Evolutionary conservation across 1,284 basidiomycete species (phyloP).

Genomic region (Rhodotorula sp.): DNA sequence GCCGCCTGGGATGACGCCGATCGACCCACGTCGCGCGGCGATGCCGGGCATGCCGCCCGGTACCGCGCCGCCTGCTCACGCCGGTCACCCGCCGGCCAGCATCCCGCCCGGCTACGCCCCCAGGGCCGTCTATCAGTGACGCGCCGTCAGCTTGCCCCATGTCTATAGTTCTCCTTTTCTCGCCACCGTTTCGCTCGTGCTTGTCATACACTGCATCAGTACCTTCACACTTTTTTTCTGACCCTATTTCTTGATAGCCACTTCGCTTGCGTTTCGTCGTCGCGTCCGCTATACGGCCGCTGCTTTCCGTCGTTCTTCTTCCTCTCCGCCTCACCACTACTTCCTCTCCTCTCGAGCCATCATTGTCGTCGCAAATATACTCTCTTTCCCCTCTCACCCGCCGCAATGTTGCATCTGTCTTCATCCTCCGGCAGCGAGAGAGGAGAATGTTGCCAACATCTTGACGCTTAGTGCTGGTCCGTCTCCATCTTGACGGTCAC

Average conservation of each 20-base stretch:
- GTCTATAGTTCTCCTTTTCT: too few species aligned
- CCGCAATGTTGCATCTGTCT: background rate
- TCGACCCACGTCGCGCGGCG: background rate
- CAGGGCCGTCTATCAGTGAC: background rate
- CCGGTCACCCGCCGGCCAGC: background rate
- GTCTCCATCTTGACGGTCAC: background rate
- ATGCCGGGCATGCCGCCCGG: background rate
- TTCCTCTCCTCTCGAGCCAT: background rate
- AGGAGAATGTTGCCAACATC: background rate
- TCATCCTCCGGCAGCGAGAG: background rate
- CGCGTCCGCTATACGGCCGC: background rate
- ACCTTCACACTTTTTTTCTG: background rate
- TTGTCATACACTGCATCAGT: background rate
- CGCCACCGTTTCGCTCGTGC: background rate
- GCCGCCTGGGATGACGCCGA: background rate
- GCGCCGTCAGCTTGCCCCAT: too few species aligned
- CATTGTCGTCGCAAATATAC: background rate
- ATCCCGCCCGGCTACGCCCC: slow-evolving; percentile 8
- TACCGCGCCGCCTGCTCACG: background rate
- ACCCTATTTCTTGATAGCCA: background rate
- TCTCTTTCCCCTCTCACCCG: background rate
- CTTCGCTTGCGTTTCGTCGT: background rate
- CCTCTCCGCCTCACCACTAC: background rate
- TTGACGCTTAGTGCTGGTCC: background rate
- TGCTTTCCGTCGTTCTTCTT: background rate